Percentiles rank a stretch among this genome's conserved stretches.
phyloP scores from a whole-genome alignment of 73 alveolate species.

The Paramecium pentaurelia region DNA sequence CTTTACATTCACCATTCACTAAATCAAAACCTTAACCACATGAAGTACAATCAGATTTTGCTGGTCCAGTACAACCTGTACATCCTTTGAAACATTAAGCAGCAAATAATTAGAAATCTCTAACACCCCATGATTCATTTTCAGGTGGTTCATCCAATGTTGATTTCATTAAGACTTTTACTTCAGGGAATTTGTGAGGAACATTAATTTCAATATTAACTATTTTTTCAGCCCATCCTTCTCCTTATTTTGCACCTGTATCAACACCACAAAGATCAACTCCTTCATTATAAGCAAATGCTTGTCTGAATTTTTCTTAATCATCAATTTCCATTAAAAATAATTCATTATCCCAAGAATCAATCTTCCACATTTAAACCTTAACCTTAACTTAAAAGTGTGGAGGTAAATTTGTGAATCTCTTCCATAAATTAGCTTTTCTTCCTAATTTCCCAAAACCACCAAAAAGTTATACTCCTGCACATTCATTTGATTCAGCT shows the following conservation, averaged over 20 bases:
- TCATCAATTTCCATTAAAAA: constrained; percentile 2
- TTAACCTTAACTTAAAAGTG: neutral
- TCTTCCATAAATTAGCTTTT: constrained; percentile 9
- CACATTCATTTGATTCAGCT: constrained; percentile 32
- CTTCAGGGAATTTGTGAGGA: constrained; percentile 44
- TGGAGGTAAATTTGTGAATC: neutral
- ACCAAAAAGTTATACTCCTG: constrained; percentile 22
- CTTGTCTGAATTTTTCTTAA: neutral
- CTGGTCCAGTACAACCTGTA: constrained; percentile 46
- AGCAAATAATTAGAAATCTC: constrained; percentile 44
- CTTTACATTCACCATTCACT: constrained; percentile 27
- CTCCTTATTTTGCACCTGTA: constrained; percentile 17
- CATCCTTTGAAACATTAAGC: constrained; percentile 20
- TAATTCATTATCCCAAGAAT: constrained; percentile 48
- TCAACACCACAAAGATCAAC: constrained; percentile 37
- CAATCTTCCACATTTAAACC: constrained; percentile 42
- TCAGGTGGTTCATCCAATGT: constrained; percentile 47
- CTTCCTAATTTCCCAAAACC: constrained; percentile 28
- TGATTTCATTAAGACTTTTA: neutral
- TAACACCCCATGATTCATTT: constrained; percentile 50
- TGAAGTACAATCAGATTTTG: constrained; percentile 42
- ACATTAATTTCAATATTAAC: constrained; percentile 4
- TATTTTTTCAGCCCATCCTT: constrained; percentile 39
- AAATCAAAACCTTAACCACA: neutral
- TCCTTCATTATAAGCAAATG: constrained; percentile 37